These are phyloP conservation scores for Sporothrix dimorphospora DNA, from an alignment of 2,329 filamentous ascomycete species.

Conservation along the genomic window DNA sequence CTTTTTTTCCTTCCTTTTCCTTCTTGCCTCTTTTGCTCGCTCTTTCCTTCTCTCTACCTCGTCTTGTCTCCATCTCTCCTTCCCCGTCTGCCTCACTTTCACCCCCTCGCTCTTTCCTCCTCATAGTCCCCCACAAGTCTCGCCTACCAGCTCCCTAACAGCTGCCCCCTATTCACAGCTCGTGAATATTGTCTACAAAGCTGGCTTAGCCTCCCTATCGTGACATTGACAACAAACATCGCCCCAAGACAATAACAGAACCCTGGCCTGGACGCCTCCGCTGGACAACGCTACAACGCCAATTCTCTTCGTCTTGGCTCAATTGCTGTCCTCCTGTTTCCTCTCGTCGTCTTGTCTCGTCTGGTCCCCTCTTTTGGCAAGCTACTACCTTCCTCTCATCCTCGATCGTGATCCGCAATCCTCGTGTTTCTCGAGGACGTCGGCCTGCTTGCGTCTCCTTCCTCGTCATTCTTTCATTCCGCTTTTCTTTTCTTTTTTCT, in stretches of 20 bases:
- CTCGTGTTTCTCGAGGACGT: not conserved
- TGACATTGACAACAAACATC: slow-evolving; percentile 2
- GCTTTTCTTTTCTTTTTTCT: not conserved
- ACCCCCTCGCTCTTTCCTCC: not conserved
- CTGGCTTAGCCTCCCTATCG: slow-evolving; percentile 10
- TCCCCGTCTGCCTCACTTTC: not conserved
- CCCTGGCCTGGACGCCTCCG: not conserved
- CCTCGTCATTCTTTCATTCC: not conserved
- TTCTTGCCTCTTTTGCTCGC: not conserved
- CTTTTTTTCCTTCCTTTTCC: not conserved
- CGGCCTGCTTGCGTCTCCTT: not conserved
- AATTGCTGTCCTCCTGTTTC: not conserved
- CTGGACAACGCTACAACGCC: not conserved
- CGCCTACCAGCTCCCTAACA: not conserved
- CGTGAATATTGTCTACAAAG: slow-evolving; percentile 17
- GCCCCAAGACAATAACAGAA: slow-evolving; percentile 8
- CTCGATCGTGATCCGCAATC: slow-evolving; percentile 4
- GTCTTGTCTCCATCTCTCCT: slow-evolving; percentile 3
- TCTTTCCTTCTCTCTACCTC: slow-evolving; percentile 4
- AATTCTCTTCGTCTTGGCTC: not conserved
- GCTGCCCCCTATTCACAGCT: slow-evolving; percentile 2
- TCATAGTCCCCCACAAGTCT: not conserved
- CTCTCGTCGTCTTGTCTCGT: not conserved
- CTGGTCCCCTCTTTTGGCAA: not conserved
- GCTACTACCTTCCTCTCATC: not conserved